A percentile compares a stretch with the other conserved stretches of the same genome.
These are phyloP conservation scores for Nicotiana knightiana DNA, from an alignment of 257 asterid genomes.

Conservation along the genomic window DNA sequence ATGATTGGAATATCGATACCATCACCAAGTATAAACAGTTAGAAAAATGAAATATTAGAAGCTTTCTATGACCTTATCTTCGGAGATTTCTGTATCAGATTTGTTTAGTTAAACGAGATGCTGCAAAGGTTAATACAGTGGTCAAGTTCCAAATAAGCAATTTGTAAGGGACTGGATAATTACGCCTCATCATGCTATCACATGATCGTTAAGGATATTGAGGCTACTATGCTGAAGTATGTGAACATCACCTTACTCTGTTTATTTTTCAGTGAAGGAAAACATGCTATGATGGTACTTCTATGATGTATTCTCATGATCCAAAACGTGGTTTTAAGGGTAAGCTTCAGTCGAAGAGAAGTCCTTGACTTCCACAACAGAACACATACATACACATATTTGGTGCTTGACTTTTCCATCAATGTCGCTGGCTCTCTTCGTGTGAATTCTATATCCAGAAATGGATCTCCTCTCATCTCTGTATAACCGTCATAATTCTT, in stretches of 20 bases:
- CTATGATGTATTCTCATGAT: neutral
- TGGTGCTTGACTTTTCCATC: neutral
- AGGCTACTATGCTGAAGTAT: neutral
- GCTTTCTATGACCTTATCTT: neutral
- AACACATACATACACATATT: neutral
- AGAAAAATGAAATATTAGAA: neutral
- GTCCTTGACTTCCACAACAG: neutral
- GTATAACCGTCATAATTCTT: neutral
- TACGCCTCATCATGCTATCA: neutral
- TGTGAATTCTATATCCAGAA: neutral
- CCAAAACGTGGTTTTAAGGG: neutral
- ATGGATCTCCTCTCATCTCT: neutral
- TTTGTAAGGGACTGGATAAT: neutral
- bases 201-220: neutral
- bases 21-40: too few relatives aligned
- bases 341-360: neutral
- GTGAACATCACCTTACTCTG: neutral
- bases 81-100: neutral
- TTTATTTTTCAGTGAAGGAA: neutral
- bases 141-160: neutral
- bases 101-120: neutral
- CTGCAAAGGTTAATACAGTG: neutral
- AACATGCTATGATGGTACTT: neutral
- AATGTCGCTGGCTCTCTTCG: constrained; percentile 1
- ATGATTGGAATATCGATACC: too few relatives aligned